These are phyloP conservation scores for Nelumbo lutea DNA, from an alignment of 164 flowering plant species.

Conservation along the genomic window DNA sequence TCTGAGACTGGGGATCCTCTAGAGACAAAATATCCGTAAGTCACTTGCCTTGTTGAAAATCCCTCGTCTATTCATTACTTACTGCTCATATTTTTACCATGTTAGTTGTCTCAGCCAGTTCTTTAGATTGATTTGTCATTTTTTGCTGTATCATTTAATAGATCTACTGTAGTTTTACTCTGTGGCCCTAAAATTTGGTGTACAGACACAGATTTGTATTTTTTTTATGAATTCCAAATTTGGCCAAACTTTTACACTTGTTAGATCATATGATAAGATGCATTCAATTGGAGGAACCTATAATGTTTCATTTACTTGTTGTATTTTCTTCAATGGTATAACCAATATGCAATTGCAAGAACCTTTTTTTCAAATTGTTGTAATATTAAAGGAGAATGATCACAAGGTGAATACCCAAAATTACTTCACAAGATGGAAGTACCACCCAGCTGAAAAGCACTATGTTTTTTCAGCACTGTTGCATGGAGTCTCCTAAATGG, in stretches of 20 bases:
- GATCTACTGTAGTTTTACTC: not conserved
- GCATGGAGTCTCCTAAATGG: too few species aligned
- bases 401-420: not conserved
- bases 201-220: not conserved
- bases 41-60: slow-evolving; percentile 6
- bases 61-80: not conserved
- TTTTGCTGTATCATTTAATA: not conserved
- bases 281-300: not conserved
- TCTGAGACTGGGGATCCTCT: slow-evolving; percentile 66
- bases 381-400: not conserved
- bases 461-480: too few species aligned
- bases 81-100: not conserved
- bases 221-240: not conserved
- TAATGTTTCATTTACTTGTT: not conserved
- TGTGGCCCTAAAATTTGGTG: not conserved
- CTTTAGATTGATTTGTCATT: not conserved
- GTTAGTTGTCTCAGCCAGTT: not conserved
- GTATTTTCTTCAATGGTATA: not conserved
- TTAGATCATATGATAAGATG: not conserved
- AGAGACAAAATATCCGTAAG: slow-evolving; percentile 96
- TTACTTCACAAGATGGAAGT: too few species aligned
- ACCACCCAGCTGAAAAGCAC: too few species aligned
- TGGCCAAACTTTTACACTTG: not conserved
- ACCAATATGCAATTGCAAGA: too few species aligned
- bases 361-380: not conserved